Conservation (phyloP, 495 filamentous ascomycete species). For the Aspergillus taichungensis region DNA sequence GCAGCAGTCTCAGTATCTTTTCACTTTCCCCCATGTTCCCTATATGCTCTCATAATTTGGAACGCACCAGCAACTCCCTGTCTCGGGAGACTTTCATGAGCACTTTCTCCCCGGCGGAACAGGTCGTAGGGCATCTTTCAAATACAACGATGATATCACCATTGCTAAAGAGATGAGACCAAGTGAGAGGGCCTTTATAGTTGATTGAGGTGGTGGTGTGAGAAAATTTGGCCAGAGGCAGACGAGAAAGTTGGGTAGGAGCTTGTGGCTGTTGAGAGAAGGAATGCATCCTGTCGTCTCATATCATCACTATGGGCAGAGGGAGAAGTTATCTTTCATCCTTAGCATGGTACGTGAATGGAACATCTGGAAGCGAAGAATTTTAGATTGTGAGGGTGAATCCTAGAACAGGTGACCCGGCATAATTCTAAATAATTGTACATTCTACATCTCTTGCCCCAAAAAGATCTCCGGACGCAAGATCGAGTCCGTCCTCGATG, state of each 20-base stretch:
- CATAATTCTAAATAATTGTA: too few species aligned
- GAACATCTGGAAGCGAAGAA: too few species aligned
- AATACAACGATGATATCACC: conserved; percentile 24
- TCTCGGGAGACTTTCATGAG: conserved; percentile 21
- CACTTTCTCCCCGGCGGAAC: conserved; percentile 1
- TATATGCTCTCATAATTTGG: background rate
- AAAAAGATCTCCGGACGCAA: too few species aligned
- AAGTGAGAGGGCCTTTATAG: conserved; percentile 25
- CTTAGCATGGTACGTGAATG: too few species aligned
- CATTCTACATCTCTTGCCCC: too few species aligned
- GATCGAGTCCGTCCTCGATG: too few species aligned
- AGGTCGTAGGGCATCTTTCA: conserved; percentile 10
- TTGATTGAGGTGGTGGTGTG: conserved; percentile 26
- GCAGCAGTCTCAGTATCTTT: background rate
- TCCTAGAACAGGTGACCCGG: too few species aligned
- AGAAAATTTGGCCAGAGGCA: conserved; percentile 35
- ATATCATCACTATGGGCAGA: background rate
- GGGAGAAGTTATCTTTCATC: background rate
- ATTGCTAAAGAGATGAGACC: conserved; percentile 30
- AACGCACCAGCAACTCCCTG: conserved; percentile 22
- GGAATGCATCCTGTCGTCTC: conserved; percentile 5
- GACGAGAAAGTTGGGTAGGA: conserved; percentile 12
- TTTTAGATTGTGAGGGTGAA: too few species aligned
- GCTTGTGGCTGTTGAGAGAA: conserved; percentile 2
- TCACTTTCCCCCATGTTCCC: background rate